These are phyloP conservation scores for Leucaena leucocephala DNA, from an alignment of 306 rosid genomes.

Conservation along the genomic window DNA sequence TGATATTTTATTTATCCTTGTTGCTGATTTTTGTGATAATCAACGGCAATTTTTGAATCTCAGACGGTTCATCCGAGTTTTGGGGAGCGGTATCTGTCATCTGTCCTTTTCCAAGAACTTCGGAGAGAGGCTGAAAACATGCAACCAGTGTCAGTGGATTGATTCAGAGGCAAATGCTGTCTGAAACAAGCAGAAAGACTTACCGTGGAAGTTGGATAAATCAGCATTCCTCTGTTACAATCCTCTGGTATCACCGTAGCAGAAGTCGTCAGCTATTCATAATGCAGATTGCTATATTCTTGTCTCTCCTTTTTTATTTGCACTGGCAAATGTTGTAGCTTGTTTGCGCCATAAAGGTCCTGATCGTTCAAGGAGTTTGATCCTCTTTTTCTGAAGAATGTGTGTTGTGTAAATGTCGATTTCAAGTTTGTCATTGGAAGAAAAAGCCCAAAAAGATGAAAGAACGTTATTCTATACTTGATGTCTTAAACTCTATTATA, in stretches of 20 bases:
- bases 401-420: neutral
- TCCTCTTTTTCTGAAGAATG: no score
- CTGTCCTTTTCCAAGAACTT: constrained; percentile 82
- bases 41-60: constrained; percentile 37
- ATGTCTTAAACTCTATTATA: no score
- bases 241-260: neutral
- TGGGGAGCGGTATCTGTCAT: constrained; percentile 93
- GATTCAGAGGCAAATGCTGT: constrained; percentile 5
- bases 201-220: constrained; percentile 31
- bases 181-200: neutral
- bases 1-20: neutral
- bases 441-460: no score
- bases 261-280: neutral
- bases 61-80: constrained; percentile 97
- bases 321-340: neutral
- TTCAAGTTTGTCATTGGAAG: neutral
- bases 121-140: constrained; percentile 88
- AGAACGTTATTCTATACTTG: no score
- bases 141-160: constrained; percentile 95
- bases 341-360: neutral
- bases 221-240: constrained; percentile 30
- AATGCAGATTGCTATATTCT: neutral
- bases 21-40: constrained; percentile 23
- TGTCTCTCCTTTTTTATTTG: neutral
- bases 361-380: no score